Percentiles rank a stretch among this genome's conserved stretches.
These are phyloP conservation scores for Solanum piurae DNA, from an alignment of 257 asterid species.

Conservation along the genomic window DNA sequence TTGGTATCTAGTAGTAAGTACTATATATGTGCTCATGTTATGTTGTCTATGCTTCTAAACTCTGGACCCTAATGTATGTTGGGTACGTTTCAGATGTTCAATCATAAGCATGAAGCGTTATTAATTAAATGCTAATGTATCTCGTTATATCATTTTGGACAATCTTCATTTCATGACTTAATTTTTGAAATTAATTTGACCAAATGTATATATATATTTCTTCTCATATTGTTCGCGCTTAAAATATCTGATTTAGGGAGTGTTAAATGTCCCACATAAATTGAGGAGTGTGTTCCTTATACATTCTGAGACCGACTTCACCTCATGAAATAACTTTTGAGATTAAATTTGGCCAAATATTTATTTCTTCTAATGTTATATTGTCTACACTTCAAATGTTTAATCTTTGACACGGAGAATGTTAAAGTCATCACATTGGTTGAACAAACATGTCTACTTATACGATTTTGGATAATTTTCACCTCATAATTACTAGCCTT, in stretches of 20 bases:
- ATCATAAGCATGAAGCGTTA: background rate
- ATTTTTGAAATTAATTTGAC: background rate
- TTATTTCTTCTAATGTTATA: background rate
- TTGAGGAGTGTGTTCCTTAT: background rate
- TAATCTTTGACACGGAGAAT: fast-evolving
- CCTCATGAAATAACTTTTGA: background rate
- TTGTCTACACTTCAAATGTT: background rate
- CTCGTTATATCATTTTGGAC: background rate
- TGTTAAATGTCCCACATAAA: background rate
- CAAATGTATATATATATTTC: background rate
- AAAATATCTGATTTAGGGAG: background rate
- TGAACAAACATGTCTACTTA: background rate
- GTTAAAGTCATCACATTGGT: background rate
- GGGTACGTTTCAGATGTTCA: background rate
- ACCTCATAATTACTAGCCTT: background rate
- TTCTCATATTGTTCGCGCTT: background rate
- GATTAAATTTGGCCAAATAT: background rate
- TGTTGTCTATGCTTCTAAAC: background rate
- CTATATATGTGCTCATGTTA: background rate
- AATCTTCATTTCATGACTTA: background rate
- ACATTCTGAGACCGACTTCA: fast-evolving
- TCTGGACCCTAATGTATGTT: background rate
- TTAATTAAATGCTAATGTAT: background rate
- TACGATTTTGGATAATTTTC: background rate
- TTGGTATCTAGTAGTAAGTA: background rate